Conservation (phyloP, 108 stramenopile species). For the Skeletonema tropicum region DNA sequence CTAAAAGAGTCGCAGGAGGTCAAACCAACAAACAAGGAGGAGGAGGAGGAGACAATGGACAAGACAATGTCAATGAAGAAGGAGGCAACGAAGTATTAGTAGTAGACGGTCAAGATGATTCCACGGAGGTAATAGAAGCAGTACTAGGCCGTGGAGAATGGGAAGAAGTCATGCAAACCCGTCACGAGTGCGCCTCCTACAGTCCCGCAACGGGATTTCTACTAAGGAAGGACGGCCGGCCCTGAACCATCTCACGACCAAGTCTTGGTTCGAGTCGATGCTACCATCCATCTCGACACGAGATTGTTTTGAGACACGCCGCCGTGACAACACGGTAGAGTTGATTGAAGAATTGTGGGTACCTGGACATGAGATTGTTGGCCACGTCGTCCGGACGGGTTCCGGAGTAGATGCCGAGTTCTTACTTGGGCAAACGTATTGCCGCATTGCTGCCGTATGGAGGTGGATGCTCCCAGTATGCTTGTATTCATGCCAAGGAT, state of each 20-base stretch:
- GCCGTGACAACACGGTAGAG: background rate
- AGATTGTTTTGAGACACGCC: background rate
- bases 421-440: slow-evolving; percentile 43
- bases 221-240: background rate
- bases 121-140: too few relatives aligned
- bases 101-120: too few relatives aligned
- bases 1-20: too few relatives aligned
- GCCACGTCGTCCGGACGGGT: background rate
- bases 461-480: slow-evolving; percentile 66
- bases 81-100: too few relatives aligned
- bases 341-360: background rate
- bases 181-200: background rate
- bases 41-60: too few relatives aligned
- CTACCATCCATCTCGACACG: slow-evolving; percentile 1
- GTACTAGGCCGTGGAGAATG: too few relatives aligned
- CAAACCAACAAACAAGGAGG: too few relatives aligned
- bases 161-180: background rate
- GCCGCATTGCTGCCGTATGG: slow-evolving; percentile 63
- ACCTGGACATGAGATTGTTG: slow-evolving; percentile 5
- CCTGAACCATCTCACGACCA: background rate
- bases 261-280: background rate
- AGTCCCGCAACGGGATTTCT: background rate
- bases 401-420: background rate
- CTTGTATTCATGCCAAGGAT: slow-evolving; percentile 36
- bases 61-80: too few relatives aligned